Evolutionary conservation across 371 early-diverging fungal species (phyloP), one percentile per base, ranked within the genome.

Genomic region (Syncephalastrum racemosum): DNA sequence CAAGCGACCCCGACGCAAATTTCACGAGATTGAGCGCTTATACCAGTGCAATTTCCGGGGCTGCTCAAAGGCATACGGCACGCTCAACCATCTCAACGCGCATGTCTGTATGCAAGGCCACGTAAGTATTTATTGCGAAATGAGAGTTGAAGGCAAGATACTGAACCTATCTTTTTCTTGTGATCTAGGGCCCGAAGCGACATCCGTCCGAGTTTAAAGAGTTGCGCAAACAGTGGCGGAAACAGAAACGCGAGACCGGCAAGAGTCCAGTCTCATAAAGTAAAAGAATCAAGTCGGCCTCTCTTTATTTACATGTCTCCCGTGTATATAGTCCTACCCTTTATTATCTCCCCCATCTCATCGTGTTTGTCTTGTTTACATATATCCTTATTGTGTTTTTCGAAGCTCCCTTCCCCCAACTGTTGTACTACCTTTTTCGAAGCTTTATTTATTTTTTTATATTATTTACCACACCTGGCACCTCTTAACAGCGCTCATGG

Each of bases 81-180:
- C 85, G 4, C 56, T 85, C 19, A 85, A 83, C 59, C 82, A 85
- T 55, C 59, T 85, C 42, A 85, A 85, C 44, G 77, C 81, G 4
- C 85, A 85, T 59, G 77, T 85, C 16, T 62, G 57, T 31, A 79
- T 83, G 81, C 85, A 85, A 60, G 73, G 74, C 49, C 85, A 85
- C 52, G 85, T 64, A 64, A 45, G 59, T 31, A 23, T 48, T 7
- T 41, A 23, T 46, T 13, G 5, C 14, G 39, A 24, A 20, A 22
- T n/a, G n/a, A n/a, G n/a, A n/a, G n/a, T 43, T 41, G 23, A 56
- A 56, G 13, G 43, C 23, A 24, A 43, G 19, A 23, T 27, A 58
- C n/a, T 54, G 15, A 27, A 27, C 22, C n/a, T 25, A 16, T 44
- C 31, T 47, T 56, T 18, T n/a, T 8, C 54, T 42, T 50, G 15